A percentile compares a stretch with the other conserved stretches of the same genome.
phyloP scores from a whole-genome alignment of 345 rosid species.

The Camelina hispida region DNA sequence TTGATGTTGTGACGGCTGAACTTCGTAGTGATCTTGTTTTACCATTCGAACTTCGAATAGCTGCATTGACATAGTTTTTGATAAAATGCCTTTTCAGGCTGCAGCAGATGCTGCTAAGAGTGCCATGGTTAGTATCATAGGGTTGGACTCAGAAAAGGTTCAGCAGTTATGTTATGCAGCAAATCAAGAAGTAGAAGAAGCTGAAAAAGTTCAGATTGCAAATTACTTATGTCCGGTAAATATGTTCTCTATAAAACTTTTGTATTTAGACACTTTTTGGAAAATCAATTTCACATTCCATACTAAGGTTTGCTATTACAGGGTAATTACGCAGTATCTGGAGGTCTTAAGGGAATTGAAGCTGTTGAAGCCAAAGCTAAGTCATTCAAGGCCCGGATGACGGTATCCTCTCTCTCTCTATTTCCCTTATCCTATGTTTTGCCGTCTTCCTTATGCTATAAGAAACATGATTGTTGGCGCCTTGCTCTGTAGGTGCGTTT shows the following conservation, averaged over 20 bases:
- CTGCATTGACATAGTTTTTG: conserved; percentile 22
- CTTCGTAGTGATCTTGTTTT: conserved; percentile 4
- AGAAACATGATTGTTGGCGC: conserved; percentile 4
- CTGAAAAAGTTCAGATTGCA: conserved; percentile 90
- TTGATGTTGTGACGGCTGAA: background rate
- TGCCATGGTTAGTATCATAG: conserved; percentile 97
- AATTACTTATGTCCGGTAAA: conserved; percentile 63
- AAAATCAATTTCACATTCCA: background rate
- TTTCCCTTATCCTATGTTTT: background rate
- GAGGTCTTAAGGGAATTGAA: conserved; percentile 91
- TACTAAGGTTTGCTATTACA: conserved; percentile 32
- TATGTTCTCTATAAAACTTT: background rate
- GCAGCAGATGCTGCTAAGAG: conserved; percentile 96
- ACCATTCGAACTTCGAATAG: conserved; percentile 11
- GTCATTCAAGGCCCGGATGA: conserved; percentile 95
- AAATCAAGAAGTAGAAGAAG: conserved; percentile 83
- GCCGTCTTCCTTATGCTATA: background rate
- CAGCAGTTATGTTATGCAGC: conserved; percentile 91
- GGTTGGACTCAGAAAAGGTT: conserved; percentile 84
- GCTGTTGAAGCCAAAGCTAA: conserved; percentile 93
- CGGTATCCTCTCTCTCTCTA: conserved; percentile 50
- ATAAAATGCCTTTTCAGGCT: conserved; percentile 54
- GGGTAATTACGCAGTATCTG: conserved; percentile 99
- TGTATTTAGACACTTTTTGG: too few species aligned
- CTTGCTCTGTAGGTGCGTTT: conserved; percentile 71